Conservation (phyloP, 2,329 filamentous ascomycete species). For the Talaromyces sp. region DNA sequence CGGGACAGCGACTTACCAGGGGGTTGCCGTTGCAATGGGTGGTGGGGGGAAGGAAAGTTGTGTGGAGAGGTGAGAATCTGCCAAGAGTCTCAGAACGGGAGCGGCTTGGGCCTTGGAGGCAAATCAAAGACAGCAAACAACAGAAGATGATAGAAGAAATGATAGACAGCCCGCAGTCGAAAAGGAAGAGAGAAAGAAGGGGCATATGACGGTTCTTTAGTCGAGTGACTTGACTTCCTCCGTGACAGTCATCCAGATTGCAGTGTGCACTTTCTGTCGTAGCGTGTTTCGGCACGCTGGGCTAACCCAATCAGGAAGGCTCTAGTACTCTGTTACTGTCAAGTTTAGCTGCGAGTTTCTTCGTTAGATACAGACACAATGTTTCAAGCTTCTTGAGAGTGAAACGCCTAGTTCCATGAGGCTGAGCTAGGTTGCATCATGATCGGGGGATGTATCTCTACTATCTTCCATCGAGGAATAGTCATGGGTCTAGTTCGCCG, state of each 20-base stretch:
- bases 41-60: constrained; percentile 3
- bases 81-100: constrained; percentile 4
- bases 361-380: too few species aligned
- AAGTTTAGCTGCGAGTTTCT: too few species aligned
- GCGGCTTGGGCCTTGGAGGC: background rate
- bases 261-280: constrained; percentile 4
- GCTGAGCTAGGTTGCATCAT: too few species aligned
- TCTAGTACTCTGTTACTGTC: too few species aligned
- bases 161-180: background rate
- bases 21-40: constrained; percentile 1
- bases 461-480: too few species aligned
- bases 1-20: background rate
- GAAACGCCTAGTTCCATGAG: too few species aligned
- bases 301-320: background rate
- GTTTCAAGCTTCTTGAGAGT: too few species aligned
- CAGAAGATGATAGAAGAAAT: background rate
- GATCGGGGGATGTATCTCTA: too few species aligned
- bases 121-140: background rate
- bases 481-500: too few species aligned
- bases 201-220: too few species aligned
- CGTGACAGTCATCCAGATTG: background rate
- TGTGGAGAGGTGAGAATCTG: background rate
- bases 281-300: constrained; percentile 10
- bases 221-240: background rate
- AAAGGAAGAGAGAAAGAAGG: background rate